A percentile compares a stretch with the other conserved stretches of the same genome.
phyloP scores from a whole-genome alignment of 176 grass and related monocot species.

The Raddia distichophylla region DNA sequence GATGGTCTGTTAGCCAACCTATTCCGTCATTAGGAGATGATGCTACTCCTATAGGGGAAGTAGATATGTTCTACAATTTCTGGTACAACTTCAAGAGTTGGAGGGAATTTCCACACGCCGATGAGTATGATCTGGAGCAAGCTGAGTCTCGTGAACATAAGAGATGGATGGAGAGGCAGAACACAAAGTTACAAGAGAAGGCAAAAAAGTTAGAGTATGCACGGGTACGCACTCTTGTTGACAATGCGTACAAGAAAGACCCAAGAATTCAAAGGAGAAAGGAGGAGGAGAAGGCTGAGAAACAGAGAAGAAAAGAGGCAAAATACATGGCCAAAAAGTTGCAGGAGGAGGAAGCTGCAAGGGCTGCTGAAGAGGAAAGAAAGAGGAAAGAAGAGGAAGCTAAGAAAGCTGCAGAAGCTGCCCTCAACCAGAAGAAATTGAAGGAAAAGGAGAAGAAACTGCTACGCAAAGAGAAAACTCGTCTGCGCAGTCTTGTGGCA shows the following conservation, averaged over 20 bases:
- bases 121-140: constrained; percentile 98
- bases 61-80: constrained; percentile 94
- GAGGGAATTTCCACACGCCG: constrained; percentile 88
- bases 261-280: constrained; percentile 89
- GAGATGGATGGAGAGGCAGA: constrained; percentile 99
- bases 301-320: constrained; percentile 81
- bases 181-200: constrained; percentile 83
- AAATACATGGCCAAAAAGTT: constrained; percentile 84
- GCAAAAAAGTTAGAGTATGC: constrained; percentile 83
- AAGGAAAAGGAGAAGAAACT: constrained; percentile 99
- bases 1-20: constrained; percentile 83
- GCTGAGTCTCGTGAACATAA: constrained; percentile 97
- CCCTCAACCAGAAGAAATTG: constrained; percentile 75
- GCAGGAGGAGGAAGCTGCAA: constrained; percentile 85
- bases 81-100: constrained; percentile 98
- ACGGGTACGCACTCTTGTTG: constrained; percentile 74
- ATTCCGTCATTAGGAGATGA: constrained; percentile 87
- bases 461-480: constrained; percentile 86
- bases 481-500: constrained; percentile 58
- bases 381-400: constrained; percentile 77
- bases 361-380: constrained; percentile 74
- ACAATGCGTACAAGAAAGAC: constrained; percentile 92
- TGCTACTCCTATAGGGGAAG: constrained; percentile 57
- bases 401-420: constrained; percentile 72
- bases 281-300: constrained; percentile 90